A percentile compares a stretch with the other conserved stretches of the same genome.
phyloP scores from a whole-genome alignment of 495 filamentous ascomycete genomes.

The Penicillium coffeae region DNA sequence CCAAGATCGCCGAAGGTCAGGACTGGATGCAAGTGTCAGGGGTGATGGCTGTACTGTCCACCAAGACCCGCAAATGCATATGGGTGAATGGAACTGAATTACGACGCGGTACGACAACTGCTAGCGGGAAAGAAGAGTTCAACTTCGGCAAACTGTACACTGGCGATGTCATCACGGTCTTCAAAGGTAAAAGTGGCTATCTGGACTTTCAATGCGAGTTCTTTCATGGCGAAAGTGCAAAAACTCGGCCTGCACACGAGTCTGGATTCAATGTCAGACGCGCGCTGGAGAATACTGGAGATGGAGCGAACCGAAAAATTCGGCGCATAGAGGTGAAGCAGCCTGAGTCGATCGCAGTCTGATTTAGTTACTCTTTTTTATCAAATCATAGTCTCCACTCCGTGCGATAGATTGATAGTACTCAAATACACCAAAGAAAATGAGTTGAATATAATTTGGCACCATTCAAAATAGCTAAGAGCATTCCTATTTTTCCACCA shows the following conservation, averaged over 20 bases:
- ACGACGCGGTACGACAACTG: constrained; percentile 38
- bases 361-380: background rate
- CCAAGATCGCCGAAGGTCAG: constrained; percentile 48
- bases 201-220: constrained; percentile 54
- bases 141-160: constrained; percentile 66
- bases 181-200: constrained; percentile 38
- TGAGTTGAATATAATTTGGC: no score
- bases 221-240: constrained; percentile 48
- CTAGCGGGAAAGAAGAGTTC: constrained; percentile 43
- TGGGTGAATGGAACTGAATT: constrained; percentile 65
- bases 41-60: constrained; percentile 64
- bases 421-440: background rate
- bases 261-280: constrained; percentile 38
- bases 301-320: constrained; percentile 13
- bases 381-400: constrained; percentile 5
- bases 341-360: background rate
- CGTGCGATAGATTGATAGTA: constrained; percentile 17
- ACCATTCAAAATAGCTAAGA: no score
- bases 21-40: constrained; percentile 53
- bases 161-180: constrained; percentile 69
- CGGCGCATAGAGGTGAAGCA: constrained; percentile 12
- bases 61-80: constrained; percentile 67
- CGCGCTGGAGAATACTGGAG: constrained; percentile 26
- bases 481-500: no score
- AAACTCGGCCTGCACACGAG: constrained; percentile 38